phyloP scores from a whole-genome alignment of 352 stramenopile genomes.

The Phytophthora melonis region DNA sequence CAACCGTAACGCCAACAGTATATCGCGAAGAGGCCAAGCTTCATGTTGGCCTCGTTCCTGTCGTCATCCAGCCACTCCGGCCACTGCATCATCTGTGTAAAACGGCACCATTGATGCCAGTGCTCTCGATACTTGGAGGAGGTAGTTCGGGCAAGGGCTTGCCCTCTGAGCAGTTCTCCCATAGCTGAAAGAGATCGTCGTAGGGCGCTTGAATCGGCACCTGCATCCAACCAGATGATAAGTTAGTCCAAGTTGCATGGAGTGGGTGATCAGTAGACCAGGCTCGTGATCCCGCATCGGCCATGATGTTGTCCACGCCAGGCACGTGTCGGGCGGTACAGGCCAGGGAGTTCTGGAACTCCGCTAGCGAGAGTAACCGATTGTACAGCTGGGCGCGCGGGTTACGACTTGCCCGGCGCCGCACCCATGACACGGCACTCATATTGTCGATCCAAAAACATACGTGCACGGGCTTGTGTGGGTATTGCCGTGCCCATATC shows the following conservation, averaged over 20 bases:
- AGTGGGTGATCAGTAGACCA: slow-evolving; percentile 11
- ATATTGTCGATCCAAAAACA: slow-evolving; percentile 5
- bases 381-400: neutral
- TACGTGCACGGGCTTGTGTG: neutral
- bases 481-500: neutral
- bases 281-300: slow-evolving; percentile 19
- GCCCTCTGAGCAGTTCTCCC: slow-evolving; percentile 9
- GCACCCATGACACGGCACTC: slow-evolving; percentile 2
- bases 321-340: slow-evolving; percentile 21
- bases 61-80: neutral
- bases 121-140: slow-evolving; percentile 5
- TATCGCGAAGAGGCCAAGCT: slow-evolving; percentile 4
- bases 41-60: neutral
- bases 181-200: slow-evolving; percentile 22
- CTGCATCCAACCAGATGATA: slow-evolving; percentile 13
- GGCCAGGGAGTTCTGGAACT: slow-evolving; percentile 16
- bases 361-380: slow-evolving; percentile 10
- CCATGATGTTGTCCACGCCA: slow-evolving; percentile 12
- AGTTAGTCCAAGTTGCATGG: slow-evolving; percentile 17
- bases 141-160: slow-evolving; percentile 16
- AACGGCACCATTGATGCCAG: slow-evolving; percentile 19
- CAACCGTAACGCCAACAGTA: slow-evolving; percentile 6
- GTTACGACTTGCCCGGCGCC: neutral
- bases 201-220: slow-evolving; percentile 4
- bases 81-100: slow-evolving; percentile 2